Conservation (phyloP, 768 basidiomycete species). For the Phallus indusiatus region DNA sequence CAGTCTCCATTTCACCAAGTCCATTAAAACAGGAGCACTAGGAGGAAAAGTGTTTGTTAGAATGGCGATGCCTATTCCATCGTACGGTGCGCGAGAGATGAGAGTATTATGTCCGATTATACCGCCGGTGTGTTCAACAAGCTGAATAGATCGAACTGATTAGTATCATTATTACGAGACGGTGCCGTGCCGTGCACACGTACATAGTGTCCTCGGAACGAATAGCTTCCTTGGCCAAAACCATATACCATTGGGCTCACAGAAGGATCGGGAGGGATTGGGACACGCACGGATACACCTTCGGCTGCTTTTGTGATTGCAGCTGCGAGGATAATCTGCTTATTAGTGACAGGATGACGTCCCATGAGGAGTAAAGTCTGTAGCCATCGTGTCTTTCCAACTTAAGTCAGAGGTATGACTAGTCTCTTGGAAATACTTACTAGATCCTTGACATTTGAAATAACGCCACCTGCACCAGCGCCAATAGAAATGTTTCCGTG, state of each 20-base stretch:
- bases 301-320: constrained; percentile 24
- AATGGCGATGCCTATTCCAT: constrained; percentile 26
- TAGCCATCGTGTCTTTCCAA: constrained; percentile 32
- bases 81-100: constrained; percentile 25
- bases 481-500: constrained; percentile 18
- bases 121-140: constrained; percentile 25
- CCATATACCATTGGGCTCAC: constrained; percentile 30
- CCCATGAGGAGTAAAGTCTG: constrained; percentile 26
- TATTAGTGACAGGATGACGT: constrained; percentile 20
- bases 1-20: constrained; percentile 17
- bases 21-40: neutral
- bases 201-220: constrained; percentile 34
- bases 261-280: constrained; percentile 1
- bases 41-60: constrained; percentile 22
- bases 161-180: neutral
- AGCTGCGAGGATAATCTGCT: constrained; percentile 23
- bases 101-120: constrained; percentile 26
- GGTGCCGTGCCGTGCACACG: neutral
- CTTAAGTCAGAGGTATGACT: neutral
- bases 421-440: constrained; percentile 17
- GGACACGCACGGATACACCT: constrained; percentile 9
- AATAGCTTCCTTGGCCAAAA: constrained; percentile 31
- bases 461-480: constrained; percentile 35
- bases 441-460: constrained; percentile 34
- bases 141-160: constrained; percentile 15